Base-by-base conservation (phyloP, 2,329 filamentous ascomycete species). In the Pseudogymnoascus sp. region DNA sequence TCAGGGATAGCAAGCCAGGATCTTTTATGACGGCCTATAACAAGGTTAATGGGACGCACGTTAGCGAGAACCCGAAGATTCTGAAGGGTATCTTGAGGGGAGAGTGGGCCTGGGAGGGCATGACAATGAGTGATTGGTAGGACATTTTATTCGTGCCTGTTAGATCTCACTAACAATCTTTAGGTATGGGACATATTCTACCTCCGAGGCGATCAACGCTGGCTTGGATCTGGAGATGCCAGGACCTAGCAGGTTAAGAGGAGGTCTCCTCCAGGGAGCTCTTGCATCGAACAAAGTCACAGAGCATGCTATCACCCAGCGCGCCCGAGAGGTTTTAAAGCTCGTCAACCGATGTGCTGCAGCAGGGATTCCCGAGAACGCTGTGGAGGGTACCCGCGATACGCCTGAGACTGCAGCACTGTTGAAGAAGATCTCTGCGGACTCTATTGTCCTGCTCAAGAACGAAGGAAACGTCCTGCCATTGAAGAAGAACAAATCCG, bases 371-470 rank as follows among this genome's bases (percentile, higher is more conserved):
- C 60, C 60, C 13, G 35, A n/a, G 6, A 21, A 61, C 17, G 59
- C 63, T 66, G 60, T 23, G 26, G 68, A 50, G 63, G 65, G 7
- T 42, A 68, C 61, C 19, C 61, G 26, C 13, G 63, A 57, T 60
- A 66, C 2, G 9, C 70, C 64, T 33, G 74, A 72, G 64, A 68
- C 70, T 62, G 67, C 68, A 4, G 64, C 65, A 10, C 67, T 87
- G 17, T 78, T 85, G n/a, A 77, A 84, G 26, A 76, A 81, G 42
- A 75, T 83, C 2, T 83, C 83, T 2, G 77, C 81, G 0, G 81
- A 86, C 65, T 83, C 82, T 0, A 82, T 86, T n/a, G 83, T 87
- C 2, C 78, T 87, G 8, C 74, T 87, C 50, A 86, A 86, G 73
- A 87, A 87, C 66, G 78, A 84, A 31, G 77, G 78, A 15, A 74